Evolutionary conservation across 306 rosid species (phyloP).

Genomic region (Rosa chinensis): DNA sequence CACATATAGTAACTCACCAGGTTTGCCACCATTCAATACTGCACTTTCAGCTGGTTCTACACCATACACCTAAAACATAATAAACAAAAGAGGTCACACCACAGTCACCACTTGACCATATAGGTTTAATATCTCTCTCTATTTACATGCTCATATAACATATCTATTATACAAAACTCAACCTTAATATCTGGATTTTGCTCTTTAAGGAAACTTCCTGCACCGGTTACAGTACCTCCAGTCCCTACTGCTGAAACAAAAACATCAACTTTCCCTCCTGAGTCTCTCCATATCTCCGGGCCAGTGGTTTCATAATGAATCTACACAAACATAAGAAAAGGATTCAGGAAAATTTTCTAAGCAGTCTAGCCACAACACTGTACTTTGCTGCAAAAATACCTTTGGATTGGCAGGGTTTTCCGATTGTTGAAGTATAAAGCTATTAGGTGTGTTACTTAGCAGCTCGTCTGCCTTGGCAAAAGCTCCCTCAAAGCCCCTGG

Average conservation of each 20-base stretch:
- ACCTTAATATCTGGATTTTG: conserved; percentile 78
- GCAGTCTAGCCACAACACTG: background rate
- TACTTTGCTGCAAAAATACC: conserved; percentile 29
- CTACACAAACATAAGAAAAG: conserved; percentile 31
- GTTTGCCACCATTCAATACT: conserved; percentile 70
- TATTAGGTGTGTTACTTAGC: conserved; percentile 44
- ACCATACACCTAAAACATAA: conserved; percentile 53
- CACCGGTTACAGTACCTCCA: conserved; percentile 72
- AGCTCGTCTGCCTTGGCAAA: conserved; percentile 57
- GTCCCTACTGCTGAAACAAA: conserved; percentile 81
- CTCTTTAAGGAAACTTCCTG: conserved; percentile 74
- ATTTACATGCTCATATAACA: too few species aligned
- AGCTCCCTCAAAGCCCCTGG: conserved; percentile 50
- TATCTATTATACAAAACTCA: background rate
- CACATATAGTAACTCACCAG: conserved; percentile 40
- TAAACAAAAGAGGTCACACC: background rate
- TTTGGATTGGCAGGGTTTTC: conserved; percentile 68
- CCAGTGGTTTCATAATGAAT: conserved; percentile 88
- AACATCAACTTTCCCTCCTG: conserved; percentile 61
- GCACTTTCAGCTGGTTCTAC: conserved; percentile 85
- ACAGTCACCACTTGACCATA: background rate
- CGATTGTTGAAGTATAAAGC: conserved; percentile 52
- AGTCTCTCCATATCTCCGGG: conserved; percentile 89
- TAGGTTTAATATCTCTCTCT: background rate
- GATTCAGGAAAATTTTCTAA: background rate